These are phyloP conservation scores for Gillenia trifoliata DNA, from an alignment of 306 rosid genomes.

Conservation along the genomic window DNA sequence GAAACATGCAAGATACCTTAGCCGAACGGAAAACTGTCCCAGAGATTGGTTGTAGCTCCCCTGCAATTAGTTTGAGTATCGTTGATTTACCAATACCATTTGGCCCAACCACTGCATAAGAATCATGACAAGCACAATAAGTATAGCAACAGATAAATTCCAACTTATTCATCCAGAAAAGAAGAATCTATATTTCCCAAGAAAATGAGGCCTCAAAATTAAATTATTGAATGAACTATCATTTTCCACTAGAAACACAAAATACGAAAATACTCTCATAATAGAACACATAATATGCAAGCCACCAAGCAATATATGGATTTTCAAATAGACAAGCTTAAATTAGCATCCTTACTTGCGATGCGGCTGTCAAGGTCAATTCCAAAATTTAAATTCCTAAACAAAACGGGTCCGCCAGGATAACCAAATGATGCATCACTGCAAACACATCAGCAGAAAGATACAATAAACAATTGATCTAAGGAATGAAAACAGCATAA, in stretches of 20 bases:
- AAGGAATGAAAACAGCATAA: neutral
- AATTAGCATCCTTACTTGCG: constrained; percentile 70
- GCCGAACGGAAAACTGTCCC: constrained; percentile 98
- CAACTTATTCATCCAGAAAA: neutral
- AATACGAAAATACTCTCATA: neutral
- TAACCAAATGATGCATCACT: constrained; percentile 99
- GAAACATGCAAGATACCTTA: constrained; percentile 51
- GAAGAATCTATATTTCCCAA: neutral
- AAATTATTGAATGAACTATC: neutral
- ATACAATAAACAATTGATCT: neutral
- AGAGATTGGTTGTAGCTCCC: constrained; percentile 93
- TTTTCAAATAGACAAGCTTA: neutral
- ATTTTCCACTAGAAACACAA: neutral
- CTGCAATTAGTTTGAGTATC: constrained; percentile 92
- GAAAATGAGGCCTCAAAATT: neutral
- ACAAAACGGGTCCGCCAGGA: constrained; percentile 87
- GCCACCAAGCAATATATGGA: neutral
- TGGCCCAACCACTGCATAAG: constrained; percentile 96
- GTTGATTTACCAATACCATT: constrained; percentile 99
- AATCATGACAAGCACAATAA: constrained; percentile 17
- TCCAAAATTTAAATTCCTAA: constrained; percentile 93
- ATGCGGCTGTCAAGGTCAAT: constrained; percentile 97
- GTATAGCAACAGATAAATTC: constrained; percentile 1
- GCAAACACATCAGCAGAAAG: constrained; percentile 29
- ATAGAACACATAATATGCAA: neutral